Base-by-base conservation (phyloP, 306 rosid species). In the Mucuna pruriens region DNA sequence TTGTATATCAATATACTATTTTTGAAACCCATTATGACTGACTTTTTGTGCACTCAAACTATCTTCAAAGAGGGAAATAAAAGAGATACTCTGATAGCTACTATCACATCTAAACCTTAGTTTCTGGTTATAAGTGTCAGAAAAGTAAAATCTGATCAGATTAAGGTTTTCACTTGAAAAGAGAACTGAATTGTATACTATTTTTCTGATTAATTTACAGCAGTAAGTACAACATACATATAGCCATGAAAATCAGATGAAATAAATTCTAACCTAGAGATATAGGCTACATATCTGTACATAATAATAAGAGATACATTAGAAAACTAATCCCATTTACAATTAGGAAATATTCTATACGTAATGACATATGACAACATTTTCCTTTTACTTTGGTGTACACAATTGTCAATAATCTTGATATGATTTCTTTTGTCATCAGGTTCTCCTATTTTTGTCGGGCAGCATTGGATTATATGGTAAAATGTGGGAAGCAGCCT, bases 391-490 rank as follows among this genome's bases (percentile, higher is more conserved):
- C 34, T 58, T 68, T 73, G 63, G 75, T 40, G 20, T 79, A 63
- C 74, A 73, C 3, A 77, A 55, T 63, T 77, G 49, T 77, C 49
- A 46, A 64, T 49, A 73, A 62, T 57, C 44, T 79, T 83, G 82
- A 71, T 55, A 48, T 63, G 42, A 54, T 63, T 58, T 23, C 68
- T 80, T 76, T 61, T 82, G 74, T 67, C 75, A 67, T 76, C 88
- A 94, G 98, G 87, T 94, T 94, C 89, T 85, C 92, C 77, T 94
- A 94, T 80, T 94, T 92, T 84, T 92, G 97, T 75, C 97, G 98
- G 31, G 98, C 98, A 68, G 85, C 98, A 11, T 76, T 94, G 87
- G 98, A 94, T 79, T 94, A 94, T 66, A 88, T 94, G 34, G 91
- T 91, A 78, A 94, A 92, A 85, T 86, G 94, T 52, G 97, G 94